Conservation (phyloP, 2,329 filamentous ascomycete genomes). For the Hymenoscyphus repandus region DNA sequence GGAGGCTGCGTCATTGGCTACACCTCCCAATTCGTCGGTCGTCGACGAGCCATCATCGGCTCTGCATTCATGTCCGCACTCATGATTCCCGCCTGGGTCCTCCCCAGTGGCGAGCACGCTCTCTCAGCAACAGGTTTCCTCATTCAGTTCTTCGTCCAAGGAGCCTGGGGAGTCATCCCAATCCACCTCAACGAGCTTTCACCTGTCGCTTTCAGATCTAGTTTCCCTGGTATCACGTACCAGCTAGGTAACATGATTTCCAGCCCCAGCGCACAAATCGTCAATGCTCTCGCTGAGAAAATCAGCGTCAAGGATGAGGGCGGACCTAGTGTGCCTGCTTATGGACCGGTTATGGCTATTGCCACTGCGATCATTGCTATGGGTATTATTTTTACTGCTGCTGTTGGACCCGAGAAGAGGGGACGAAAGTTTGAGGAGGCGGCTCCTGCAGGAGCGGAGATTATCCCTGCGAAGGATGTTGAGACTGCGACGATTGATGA, state of each 20-base stretch:
- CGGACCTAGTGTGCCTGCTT: slow-evolving; percentile 59
- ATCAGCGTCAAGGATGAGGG: slow-evolving; percentile 47
- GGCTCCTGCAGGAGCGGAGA: slow-evolving; percentile 41
- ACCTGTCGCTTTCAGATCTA: slow-evolving; percentile 54
- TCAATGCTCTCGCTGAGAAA: slow-evolving; percentile 67
- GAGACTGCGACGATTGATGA: slow-evolving; percentile 15
- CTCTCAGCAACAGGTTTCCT: slow-evolving; percentile 79
- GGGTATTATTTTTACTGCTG: slow-evolving; percentile 63
- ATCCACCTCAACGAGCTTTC: slow-evolving; percentile 63
- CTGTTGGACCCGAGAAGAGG: slow-evolving; percentile 65
- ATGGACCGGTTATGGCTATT: slow-evolving; percentile 70
- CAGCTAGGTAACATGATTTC: slow-evolving; percentile 67
- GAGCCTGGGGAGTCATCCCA: slow-evolving; percentile 55
- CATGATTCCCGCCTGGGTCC: slow-evolving; percentile 76
- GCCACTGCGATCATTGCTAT: slow-evolving; percentile 71
- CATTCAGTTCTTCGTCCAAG: slow-evolving; percentile 71
- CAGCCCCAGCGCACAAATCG: slow-evolving; percentile 54
- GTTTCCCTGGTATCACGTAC: slow-evolving; percentile 58
- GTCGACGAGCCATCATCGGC: slow-evolving; percentile 60
- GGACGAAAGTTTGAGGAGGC: slow-evolving; percentile 64
- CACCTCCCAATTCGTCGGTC: slow-evolving; percentile 61
- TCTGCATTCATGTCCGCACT: slow-evolving; percentile 59
- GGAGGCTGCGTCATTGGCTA: slow-evolving; percentile 63
- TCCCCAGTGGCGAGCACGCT: slow-evolving; percentile 46
- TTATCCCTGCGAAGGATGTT: slow-evolving; percentile 17